Percentiles rank a stretch among this genome's conserved stretches.
Conservation (phyloP, 2,329 filamentous ascomycete genomes). For the Westerdykella sp. region DNA sequence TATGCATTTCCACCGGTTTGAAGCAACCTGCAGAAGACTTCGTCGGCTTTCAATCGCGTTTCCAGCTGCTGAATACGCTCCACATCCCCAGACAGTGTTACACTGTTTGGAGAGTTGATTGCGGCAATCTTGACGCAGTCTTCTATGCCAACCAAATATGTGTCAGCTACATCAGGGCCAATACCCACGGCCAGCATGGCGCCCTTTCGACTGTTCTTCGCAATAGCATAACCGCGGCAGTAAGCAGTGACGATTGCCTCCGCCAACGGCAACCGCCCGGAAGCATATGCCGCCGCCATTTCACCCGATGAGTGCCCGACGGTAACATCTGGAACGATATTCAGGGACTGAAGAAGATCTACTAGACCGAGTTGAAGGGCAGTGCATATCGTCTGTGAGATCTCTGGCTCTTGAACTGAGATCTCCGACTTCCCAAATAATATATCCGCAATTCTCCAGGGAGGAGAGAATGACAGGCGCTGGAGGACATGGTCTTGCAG, state of each 20-base stretch:
- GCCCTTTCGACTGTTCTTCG: slow-evolving; percentile 7
- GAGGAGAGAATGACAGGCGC: slow-evolving; percentile 3
- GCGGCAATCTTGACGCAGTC: slow-evolving; percentile 11
- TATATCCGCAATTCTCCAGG: slow-evolving; percentile 10
- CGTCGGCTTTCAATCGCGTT: not conserved
- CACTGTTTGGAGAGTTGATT: slow-evolving; percentile 17
- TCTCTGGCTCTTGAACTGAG: slow-evolving; percentile 6
- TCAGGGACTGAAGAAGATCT: slow-evolving; percentile 12
- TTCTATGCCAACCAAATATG: slow-evolving; percentile 6
- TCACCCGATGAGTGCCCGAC: slow-evolving; percentile 25
- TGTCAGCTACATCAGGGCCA: not conserved
- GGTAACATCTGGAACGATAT: slow-evolving; percentile 1
- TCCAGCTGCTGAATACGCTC: slow-evolving; percentile 2
- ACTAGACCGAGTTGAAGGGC: slow-evolving; percentile 21
- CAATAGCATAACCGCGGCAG: slow-evolving; percentile 11
- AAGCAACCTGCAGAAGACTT: slow-evolving; percentile 8
- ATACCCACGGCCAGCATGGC: slow-evolving; percentile 22
- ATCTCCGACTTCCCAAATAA: slow-evolving; percentile 3
- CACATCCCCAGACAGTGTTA: slow-evolving; percentile 18
- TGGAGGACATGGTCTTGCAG: slow-evolving; percentile 6
- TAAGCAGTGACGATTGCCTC: slow-evolving; percentile 18
- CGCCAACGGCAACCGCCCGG: slow-evolving; percentile 11
- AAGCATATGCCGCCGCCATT: slow-evolving; percentile 19
- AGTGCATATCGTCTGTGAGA: slow-evolving; percentile 18
- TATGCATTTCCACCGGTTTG: slow-evolving; percentile 20